These are phyloP conservation scores for Penicillium sp. DNA, from an alignment of 2,329 filamentous ascomycete genomes.

Conservation along the genomic window DNA sequence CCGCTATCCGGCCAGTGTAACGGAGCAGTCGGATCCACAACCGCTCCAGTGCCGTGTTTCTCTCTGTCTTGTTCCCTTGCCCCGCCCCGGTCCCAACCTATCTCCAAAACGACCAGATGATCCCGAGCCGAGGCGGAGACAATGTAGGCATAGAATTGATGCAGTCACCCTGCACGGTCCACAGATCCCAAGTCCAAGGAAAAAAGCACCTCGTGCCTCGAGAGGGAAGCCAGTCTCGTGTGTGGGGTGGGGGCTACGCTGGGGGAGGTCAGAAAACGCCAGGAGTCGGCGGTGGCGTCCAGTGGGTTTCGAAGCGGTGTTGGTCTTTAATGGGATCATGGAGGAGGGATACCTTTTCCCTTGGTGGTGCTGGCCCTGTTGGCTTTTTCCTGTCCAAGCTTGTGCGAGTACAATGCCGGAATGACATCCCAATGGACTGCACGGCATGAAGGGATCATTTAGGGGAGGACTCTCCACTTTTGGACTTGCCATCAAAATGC, in stretches of 20 bases:
- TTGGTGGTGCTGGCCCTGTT: not conserved
- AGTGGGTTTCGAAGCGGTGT: slow-evolving; percentile 4
- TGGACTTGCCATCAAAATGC: not conserved
- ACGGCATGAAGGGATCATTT: slow-evolving; percentile 22
- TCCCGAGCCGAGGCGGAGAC: not conserved
- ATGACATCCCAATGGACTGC: slow-evolving; percentile 24
- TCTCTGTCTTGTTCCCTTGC: not conserved
- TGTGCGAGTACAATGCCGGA: slow-evolving; percentile 12
- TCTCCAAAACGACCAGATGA: not conserved
- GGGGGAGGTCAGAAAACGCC: slow-evolving; percentile 1
- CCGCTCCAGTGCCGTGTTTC: not conserved
- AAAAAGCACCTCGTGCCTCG: slow-evolving; percentile 4
- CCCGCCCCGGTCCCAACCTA: not conserved
- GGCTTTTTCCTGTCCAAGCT: not conserved
- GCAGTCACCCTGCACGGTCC: slow-evolving; percentile 1
- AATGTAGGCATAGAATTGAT: not conserved
- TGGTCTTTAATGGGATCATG: not conserved
- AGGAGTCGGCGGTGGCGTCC: slow-evolving; percentile 22
- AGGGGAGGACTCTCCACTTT: not conserved
- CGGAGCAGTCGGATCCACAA: slow-evolving; percentile 6
- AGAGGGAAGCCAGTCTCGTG: slow-evolving; percentile 13
- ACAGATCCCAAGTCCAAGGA: slow-evolving; percentile 5
- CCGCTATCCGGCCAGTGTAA: slow-evolving; percentile 15
- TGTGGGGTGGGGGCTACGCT: not conserved
- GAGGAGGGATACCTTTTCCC: not conserved